Base-by-base conservation (phyloP, 148 eudicot genomes). In the Fagopyrum tataricum region DNA sequence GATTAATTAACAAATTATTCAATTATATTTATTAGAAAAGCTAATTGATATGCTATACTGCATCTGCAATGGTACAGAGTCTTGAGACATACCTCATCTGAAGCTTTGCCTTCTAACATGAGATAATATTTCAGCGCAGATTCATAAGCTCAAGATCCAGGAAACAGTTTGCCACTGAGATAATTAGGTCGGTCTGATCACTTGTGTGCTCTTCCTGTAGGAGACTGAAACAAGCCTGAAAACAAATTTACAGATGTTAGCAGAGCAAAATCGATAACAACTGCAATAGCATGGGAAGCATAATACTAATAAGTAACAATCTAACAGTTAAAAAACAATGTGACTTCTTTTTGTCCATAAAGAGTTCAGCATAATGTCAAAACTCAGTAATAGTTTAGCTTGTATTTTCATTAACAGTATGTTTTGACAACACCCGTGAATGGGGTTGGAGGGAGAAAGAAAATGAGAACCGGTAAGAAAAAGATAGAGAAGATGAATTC, bases 51-150 rank as follows among this genome's bases (percentile, higher is more conserved):
- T 11, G 26, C 62, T 55, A 55, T 12, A 55, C 31, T 21, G 58
- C 20, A 55, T 55, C 23, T 55, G 62, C 10, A 21, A 55, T 53
- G 7, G 20, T 56, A 12, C 26, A 56, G 4, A 64, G 40, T 18
- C 17, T 55, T 58, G 21, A 66, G 70, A 13, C 87, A 62, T 84
- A 93, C 97, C 75, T 77, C 81, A 58, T 77, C 76, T 53, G 78
- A 56, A 37, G 61, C 82, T 74, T 77, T 80, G 74, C 80, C 85
- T 75, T 89, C 90, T 68, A 88, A 76, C 84, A 87, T 84, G 78
- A 80, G 78, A 77, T 88, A 89, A 83, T 89, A 94, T 75, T 87
- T 89, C 80, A 94, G 78, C 47, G 97, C 97, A 52, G 84, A 78
- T 78, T 86, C 88, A 80, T 86, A 77, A 43, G 87, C 67, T 80